Conservation (phyloP, 352 stramenopile genomes). For the Pythium volutum region DNA sequence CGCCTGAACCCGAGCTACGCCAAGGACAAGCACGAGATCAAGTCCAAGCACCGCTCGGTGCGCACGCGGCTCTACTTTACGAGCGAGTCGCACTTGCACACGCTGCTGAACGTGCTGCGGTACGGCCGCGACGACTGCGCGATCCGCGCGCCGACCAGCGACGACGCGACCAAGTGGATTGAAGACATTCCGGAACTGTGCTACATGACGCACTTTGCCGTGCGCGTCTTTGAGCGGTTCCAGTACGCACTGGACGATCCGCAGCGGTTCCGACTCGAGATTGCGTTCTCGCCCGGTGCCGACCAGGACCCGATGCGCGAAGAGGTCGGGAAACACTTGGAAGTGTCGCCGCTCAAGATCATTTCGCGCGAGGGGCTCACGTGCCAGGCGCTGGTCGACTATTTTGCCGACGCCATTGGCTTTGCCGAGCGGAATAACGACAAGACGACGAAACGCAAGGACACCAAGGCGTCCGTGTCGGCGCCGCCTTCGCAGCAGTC, state of each 20-base stretch:
- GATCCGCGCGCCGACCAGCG: constrained; percentile 50
- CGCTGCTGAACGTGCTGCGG: constrained; percentile 97
- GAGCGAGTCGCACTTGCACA: constrained; percentile 98
- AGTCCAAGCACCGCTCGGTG: constrained; percentile 94
- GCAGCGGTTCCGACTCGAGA: constrained; percentile 80
- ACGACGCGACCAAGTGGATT: constrained; percentile 82
- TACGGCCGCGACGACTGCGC: constrained; percentile 68
- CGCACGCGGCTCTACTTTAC: constrained; percentile 99
- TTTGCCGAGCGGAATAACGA: constrained; percentile 77
- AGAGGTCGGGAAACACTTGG: constrained; percentile 54
- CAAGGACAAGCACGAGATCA: constrained; percentile 77
- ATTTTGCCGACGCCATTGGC: constrained; percentile 69
- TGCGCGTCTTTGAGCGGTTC: constrained; percentile 97
- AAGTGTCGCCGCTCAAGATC: constrained; percentile 76
- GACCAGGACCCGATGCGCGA: constrained; percentile 66
- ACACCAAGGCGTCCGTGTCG: constrained; percentile 14
- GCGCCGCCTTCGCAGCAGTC: constrained; percentile 14
- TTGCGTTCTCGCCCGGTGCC: constrained; percentile 79
- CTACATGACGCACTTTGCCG: constrained; percentile 99
- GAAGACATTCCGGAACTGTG: constrained; percentile 95
- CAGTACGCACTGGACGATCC: constrained; percentile 61
- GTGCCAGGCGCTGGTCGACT: constrained; percentile 84
- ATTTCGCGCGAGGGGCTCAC: constrained; percentile 80
- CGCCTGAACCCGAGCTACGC: constrained; percentile 81
- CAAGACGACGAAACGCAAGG: constrained; percentile 26